Percentiles rank a stretch among this genome's conserved stretches.
These are phyloP conservation scores for Arthroderma sp. DNA, from an alignment of 2,329 filamentous ascomycete genomes.

Conservation along the genomic window DNA sequence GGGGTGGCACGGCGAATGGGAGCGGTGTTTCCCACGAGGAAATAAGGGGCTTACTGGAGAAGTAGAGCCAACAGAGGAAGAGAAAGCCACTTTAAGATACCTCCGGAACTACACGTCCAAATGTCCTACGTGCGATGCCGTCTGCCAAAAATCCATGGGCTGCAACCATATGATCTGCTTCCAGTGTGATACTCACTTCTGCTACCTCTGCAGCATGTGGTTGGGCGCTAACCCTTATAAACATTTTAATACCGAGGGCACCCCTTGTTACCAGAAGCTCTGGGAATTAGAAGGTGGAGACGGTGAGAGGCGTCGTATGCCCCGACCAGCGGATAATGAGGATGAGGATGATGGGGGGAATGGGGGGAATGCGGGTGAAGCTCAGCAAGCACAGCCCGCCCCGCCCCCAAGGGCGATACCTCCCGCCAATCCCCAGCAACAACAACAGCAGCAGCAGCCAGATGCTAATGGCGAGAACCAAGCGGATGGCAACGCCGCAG, in stretches of 20 bases:
- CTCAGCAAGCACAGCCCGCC: constrained; percentile 25
- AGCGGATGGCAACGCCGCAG: constrained; percentile 5
- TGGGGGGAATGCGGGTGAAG: constrained; percentile 16
- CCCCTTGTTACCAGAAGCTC: constrained; percentile 66
- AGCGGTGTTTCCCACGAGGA: constrained; percentile 54
- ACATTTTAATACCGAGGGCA: constrained; percentile 66
- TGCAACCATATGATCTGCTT: constrained; percentile 97
- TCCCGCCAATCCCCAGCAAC: constrained; percentile 3
- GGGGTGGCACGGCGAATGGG: constrained; percentile 88
- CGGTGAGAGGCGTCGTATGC: constrained; percentile 17
- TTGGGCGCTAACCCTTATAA: constrained; percentile 64
- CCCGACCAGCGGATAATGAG: constrained; percentile 11
- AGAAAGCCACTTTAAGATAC: constrained; percentile 77
- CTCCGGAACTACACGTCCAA: constrained; percentile 67
- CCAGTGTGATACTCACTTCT: constrained; percentile 83
- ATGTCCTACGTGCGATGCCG: constrained; percentile 76
- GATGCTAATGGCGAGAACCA: background rate
- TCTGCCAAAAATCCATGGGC: constrained; percentile 78
- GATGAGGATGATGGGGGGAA: constrained; percentile 21
- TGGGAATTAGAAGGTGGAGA: constrained; percentile 87
- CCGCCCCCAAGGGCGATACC: constrained; percentile 12
- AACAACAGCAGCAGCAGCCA: constrained; percentile 10
- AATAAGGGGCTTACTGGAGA: constrained; percentile 18
- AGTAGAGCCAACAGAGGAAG: constrained; percentile 66
- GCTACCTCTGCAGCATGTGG: constrained; percentile 87